Evolutionary conservation across 148 eudicot genomes (phyloP).

Genomic region (Chenopodium album): DNA sequence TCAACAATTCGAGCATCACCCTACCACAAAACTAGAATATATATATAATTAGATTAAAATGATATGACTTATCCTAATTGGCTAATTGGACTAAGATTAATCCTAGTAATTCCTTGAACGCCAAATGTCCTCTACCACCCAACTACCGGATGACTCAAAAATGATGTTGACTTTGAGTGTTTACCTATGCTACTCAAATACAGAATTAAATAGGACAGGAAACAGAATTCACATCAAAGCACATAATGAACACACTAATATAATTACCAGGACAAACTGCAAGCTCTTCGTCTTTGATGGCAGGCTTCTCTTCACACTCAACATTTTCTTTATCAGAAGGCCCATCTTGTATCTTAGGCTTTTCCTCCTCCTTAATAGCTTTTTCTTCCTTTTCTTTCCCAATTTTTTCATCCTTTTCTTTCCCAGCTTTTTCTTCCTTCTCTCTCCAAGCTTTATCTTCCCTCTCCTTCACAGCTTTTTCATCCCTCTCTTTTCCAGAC

Average conservation of each 20-base stretch:
- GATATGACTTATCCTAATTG: too few species aligned
- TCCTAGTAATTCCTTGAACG: too few species aligned
- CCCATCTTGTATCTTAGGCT: conserved; percentile 1
- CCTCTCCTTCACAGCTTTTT: conserved; percentile 18
- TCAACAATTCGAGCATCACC: too few species aligned
- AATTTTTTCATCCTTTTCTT: conserved; percentile 20
- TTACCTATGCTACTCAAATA: too few species aligned
- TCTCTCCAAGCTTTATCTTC: conserved; percentile 20
- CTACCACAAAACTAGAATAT: too few species aligned
- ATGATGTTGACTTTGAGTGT: too few species aligned
- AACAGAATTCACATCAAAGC: neutral
- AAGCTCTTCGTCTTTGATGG: conserved; percentile 33
- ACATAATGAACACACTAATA: neutral
- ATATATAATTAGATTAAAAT: too few species aligned
- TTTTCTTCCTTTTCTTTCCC: conserved; percentile 23
- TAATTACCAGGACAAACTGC: conserved; percentile 37
- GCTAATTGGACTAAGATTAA: too few species aligned
- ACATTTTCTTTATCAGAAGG: conserved; percentile 10
- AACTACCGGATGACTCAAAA: too few species aligned
- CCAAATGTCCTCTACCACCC: too few species aligned
- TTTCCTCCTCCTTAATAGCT: conserved; percentile 16
- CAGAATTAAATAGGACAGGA: neutral
- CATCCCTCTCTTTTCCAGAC: conserved; percentile 24
- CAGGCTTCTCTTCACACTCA: conserved; percentile 34
- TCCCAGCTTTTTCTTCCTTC: conserved; percentile 16